Base-by-base conservation (phyloP, 2,329 filamentous ascomycete species). In the Pezicula neosporulosa region DNA sequence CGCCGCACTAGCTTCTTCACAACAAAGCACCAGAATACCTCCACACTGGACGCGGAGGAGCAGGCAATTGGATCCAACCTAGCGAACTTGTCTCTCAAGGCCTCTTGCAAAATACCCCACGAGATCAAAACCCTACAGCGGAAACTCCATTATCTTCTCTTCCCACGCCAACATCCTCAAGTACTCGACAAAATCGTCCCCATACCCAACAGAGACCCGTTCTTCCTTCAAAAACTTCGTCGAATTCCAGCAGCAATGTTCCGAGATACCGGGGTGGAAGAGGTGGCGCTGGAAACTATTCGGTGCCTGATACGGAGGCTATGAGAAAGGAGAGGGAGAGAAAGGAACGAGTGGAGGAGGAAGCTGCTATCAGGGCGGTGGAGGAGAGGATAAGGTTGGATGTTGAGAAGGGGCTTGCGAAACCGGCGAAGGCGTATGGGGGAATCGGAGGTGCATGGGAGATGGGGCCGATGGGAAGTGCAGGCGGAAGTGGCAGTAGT, bases 281-380 rank as follows among this genome's bases (percentile, higher is more conserved):
- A 5, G 81, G 81, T 21, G 81, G 81, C n/a, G 78, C 78, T 1
- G 81, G 80, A 2, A 83, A 83, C 64, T 83, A 76, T 69, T 62
- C 57, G 10, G 42, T 56, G 55, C 18, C 45, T 39, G 41, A 65
- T 64, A 19, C 55, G 59, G 24, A 55, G 51, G 41, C 64, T 48
- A 44, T 7, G 42, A 27, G 27, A 6, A 55, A 57, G 44, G 59
- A 60, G 24, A 52, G 56, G 28, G 49, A 52, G 19, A 65, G 60
- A 12, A 63, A 62, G 47, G 50, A 42, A 39, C 58, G 35, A 48
- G 56, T 54, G 53, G 56, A 57, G n/a, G 63, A 64, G 45, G 63
- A 67, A 56, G 59, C 63, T 56, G 62, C 60, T 52, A 68, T 58
- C 60, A 66, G 60, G 44, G 67, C 69, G 21, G 68, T 78, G 24